phyloP scores from a whole-genome alignment of 2,329 filamentous ascomycete genomes.

The Gremmenia infestans region DNA sequence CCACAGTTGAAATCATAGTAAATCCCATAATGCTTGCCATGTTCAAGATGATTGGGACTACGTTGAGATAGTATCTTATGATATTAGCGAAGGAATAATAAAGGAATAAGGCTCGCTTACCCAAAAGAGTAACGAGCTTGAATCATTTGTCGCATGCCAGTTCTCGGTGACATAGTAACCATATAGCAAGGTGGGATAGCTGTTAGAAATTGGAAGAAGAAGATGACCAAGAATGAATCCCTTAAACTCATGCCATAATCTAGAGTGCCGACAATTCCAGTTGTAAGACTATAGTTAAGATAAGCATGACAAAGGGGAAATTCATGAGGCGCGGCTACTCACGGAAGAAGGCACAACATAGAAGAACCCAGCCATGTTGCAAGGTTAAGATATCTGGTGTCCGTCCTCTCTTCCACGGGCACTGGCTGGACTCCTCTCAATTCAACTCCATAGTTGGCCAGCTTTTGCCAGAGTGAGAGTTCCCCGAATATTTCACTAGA shows the following conservation, averaged over 20 bases:
- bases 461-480: constrained; percentile 1
- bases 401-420: constrained; percentile 47
- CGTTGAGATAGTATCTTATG: too few relatives aligned
- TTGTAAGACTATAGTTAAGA: constrained; percentile 45
- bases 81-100: too few relatives aligned
- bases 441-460: constrained; percentile 38
- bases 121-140: constrained; percentile 60
- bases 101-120: constrained; percentile 28
- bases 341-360: constrained; percentile 53
- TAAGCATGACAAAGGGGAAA: constrained; percentile 8
- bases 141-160: constrained; percentile 62
- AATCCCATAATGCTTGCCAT: constrained; percentile 60
- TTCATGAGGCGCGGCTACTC: constrained; percentile 20
- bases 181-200: constrained; percentile 51
- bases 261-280: constrained; percentile 57
- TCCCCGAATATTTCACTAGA: too few relatives aligned
- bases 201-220: constrained; percentile 57
- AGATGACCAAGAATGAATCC: constrained; percentile 47
- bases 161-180: constrained; percentile 53
- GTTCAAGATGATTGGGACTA: constrained; percentile 43
- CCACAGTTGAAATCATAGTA: constrained; percentile 55
- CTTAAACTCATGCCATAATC: constrained; percentile 50
- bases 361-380: constrained; percentile 47
- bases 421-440: constrained; percentile 53
- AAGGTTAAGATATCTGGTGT: constrained; percentile 52